A percentile compares a stretch with the other conserved stretches of the same genome.
These are phyloP conservation scores for Fraxinus anomala DNA, from an alignment of 257 asterid species.

Conservation along the genomic window DNA sequence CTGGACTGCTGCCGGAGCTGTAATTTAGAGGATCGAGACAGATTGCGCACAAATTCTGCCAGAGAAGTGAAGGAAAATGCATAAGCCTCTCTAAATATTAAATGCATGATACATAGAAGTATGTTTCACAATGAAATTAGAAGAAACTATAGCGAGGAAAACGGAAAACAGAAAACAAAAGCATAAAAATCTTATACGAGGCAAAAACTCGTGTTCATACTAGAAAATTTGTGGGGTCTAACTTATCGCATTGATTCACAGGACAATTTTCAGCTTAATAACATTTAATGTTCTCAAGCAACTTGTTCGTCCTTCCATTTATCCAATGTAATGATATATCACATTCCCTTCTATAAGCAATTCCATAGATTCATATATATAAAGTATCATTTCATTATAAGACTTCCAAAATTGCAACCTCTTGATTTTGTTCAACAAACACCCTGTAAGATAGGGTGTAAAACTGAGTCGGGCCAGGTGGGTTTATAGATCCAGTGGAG, in stretches of 20 bases:
- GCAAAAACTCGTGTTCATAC: neutral
- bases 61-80: conserved; percentile 21
- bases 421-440: neutral
- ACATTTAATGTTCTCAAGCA: neutral
- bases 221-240: neutral
- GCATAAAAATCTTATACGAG: neutral
- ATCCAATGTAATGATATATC: neutral
- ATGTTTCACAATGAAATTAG: neutral
- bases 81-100: conserved; percentile 6
- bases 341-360: neutral
- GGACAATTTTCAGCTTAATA: neutral
- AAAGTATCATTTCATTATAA: neutral
- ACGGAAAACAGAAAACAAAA: neutral
- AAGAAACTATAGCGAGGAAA: neutral
- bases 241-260: neutral
- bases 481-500: neutral
- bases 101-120: neutral
- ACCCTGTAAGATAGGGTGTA: neutral
- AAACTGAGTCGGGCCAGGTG: neutral
- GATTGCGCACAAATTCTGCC: conserved; percentile 75
- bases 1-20: conserved; percentile 67
- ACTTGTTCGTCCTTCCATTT: neutral
- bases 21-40: conserved; percentile 77
- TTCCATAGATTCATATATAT: neutral
- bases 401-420: neutral